Evolutionary conservation across 345 rosid species (phyloP), one percentile per base, ranked within the genome.

Genomic region (Pistacia atlantica): DNA sequence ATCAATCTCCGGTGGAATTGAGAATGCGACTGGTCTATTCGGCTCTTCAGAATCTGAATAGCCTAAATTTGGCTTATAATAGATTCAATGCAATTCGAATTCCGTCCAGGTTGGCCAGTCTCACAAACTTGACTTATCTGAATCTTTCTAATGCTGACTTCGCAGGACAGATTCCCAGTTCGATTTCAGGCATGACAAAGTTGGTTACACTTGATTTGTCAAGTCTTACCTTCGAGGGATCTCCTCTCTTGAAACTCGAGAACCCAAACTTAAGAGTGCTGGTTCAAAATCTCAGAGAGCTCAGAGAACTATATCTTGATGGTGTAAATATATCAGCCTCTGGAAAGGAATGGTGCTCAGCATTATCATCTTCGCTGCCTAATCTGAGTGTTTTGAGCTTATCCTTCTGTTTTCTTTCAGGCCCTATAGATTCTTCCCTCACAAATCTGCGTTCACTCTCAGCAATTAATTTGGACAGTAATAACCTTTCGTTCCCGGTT

Each of bases 101-200:
- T 16, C 78, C 83, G 1, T 61, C 56, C 0, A 8, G 17, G 12
- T 69, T 73, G 4, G 71, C 49, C 14, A 37, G 8, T 3, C 61
- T 81, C 4, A 20, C 73, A 5, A 76, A 51, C 51, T 13, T 75
- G 58, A 75, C 1, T 0, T 0, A 71, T 25, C 18, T 78, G 35
- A 89, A 87, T 68, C 42, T 9, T 33, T 87, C 90, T 8, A 78
- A 56, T 67, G 82, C 87, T 18, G 88, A 85, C 16, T 81, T 85
- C n/a, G 12, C 2, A 0, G 89, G 86, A 8, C 89, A 86, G 58
- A 38, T 89, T 67, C 88, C 90, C 0, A 2, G 3, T 16, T 64
- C 10, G 16, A 51, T 87, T 56, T 83, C 87, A 2, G 0, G 0
- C 0, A 2, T 84, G 74, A 56, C 62, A 20, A 79, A 42, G 57